Percentiles rank a stretch among this genome's conserved stretches.
Evolutionary conservation across 2,329 filamentous ascomycete genomes (phyloP).

Genomic region (Ophiocordyceps camponoti-floridani): DNA sequence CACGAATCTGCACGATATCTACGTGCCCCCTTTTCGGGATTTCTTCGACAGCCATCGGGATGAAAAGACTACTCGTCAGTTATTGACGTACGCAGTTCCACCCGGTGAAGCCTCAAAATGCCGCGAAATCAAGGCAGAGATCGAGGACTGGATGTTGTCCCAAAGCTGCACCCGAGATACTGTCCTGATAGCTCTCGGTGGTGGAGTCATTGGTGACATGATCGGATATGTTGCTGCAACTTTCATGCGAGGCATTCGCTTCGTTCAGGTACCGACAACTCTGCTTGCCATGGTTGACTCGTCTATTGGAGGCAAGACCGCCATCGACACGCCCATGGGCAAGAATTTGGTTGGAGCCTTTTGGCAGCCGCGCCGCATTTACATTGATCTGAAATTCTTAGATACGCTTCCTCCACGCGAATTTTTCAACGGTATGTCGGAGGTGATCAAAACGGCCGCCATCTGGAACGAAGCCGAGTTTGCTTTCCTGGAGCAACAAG

Average conservation of each 20-base stretch:
- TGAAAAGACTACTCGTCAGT: constrained; percentile 29
- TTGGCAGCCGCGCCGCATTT: constrained; percentile 89
- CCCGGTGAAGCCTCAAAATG: constrained; percentile 91
- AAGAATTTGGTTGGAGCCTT: constrained; percentile 95
- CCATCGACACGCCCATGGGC: constrained; percentile 86
- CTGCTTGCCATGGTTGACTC: constrained; percentile 96
- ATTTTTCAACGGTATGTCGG: constrained; percentile 97
- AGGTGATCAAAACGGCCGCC: constrained; percentile 93
- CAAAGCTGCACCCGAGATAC: constrained; percentile 90
- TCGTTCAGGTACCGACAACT: constrained; percentile 92
- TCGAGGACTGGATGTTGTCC: constrained; percentile 93
- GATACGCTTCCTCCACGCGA: constrained; percentile 80
- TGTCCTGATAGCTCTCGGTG: constrained; percentile 83
- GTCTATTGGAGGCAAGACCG: constrained; percentile 94
- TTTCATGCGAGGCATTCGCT: constrained; percentile 94
- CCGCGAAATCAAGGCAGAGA: constrained; percentile 79
- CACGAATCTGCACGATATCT: constrained; percentile 69
- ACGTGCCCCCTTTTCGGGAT: constrained; percentile 56
- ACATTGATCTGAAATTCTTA: constrained; percentile 83
- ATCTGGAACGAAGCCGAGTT: constrained; percentile 91
- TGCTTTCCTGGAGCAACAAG: constrained; percentile 64
- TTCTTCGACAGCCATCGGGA: constrained; percentile 13
- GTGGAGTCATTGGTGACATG: constrained; percentile 95
- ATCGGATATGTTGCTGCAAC: constrained; percentile 94
- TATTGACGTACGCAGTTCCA: constrained; percentile 73